A percentile compares a stretch with the other conserved stretches of the same genome.
These are phyloP conservation scores for Microsporum canis DNA, from an alignment of 2,329 filamentous ascomycete species.

Conservation along the genomic window DNA sequence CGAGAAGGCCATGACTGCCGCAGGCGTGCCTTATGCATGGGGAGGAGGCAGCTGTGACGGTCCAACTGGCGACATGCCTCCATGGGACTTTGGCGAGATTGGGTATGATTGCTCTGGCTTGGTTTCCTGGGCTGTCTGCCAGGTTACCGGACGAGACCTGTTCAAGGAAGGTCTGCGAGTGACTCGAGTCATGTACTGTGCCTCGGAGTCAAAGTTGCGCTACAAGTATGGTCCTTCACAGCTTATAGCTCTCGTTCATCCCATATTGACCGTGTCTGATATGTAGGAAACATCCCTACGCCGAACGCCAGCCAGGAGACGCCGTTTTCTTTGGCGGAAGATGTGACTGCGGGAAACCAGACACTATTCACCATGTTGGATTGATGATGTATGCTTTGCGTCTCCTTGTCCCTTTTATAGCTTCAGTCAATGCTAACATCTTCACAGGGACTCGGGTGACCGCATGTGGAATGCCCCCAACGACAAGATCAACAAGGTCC, in stretches of 20 bases:
- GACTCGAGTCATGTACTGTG: constrained; percentile 21
- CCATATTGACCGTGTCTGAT: neutral
- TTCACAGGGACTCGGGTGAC: constrained; percentile 17
- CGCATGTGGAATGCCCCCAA: constrained; percentile 22
- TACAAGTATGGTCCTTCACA: constrained; percentile 15
- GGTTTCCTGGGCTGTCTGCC: constrained; percentile 21
- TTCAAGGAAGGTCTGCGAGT: constrained; percentile 19
- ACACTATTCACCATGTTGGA: constrained; percentile 16
- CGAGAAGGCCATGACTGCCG: constrained; percentile 39
- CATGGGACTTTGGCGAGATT: constrained; percentile 18
- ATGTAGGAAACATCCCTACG: constrained; percentile 17
- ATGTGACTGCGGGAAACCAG: constrained; percentile 7
- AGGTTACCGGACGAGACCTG: constrained; percentile 21
- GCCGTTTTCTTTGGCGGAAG: constrained; percentile 19
- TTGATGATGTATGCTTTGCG: constrained; percentile 20
- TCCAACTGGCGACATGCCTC: constrained; percentile 17
- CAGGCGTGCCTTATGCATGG: constrained; percentile 31
- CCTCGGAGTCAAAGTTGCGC: constrained; percentile 13
- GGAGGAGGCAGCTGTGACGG: constrained; percentile 21
- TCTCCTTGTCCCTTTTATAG: neutral
- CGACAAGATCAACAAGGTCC: constrained; percentile 18
- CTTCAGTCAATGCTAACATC: neutral
- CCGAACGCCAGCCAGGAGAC: constrained; percentile 18
- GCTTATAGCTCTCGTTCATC: neutral
- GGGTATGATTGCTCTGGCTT: constrained; percentile 23